Conservation (phyloP, 2,329 filamentous ascomycete species). For the Cytospora schulzeri region DNA sequence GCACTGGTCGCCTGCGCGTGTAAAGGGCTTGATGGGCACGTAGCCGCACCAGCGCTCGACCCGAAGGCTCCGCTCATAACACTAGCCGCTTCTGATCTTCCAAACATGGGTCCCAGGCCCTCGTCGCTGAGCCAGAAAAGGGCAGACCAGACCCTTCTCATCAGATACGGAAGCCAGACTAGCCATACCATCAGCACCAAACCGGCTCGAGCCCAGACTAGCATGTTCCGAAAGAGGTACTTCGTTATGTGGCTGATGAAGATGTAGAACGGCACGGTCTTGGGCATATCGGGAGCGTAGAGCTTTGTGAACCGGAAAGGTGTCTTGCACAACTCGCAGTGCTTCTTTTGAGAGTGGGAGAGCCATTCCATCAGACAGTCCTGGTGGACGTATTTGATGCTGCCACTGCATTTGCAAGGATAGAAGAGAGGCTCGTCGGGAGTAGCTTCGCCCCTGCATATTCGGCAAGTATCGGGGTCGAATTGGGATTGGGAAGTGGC, state of each 20-base stretch:
- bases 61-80: conserved; percentile 31
- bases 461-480: conserved; percentile 86
- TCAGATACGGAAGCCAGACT: conserved; percentile 82
- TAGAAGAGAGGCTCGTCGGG: conserved; percentile 87
- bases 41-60: conserved; percentile 35
- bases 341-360: conserved; percentile 97
- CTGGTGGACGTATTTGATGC: conserved; percentile 98
- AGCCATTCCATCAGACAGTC: conserved; percentile 99
- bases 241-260: conserved; percentile 78
- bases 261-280: conserved; percentile 74
- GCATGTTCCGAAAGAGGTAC: conserved; percentile 70
- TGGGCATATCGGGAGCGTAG: conserved; percentile 92
- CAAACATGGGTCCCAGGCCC: conserved; percentile 51
- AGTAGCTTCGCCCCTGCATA: conserved; percentile 89
- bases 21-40: conserved; percentile 45
- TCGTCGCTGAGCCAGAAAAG: conserved; percentile 93
- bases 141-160: conserved; percentile 89
- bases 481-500: conserved; percentile 19
- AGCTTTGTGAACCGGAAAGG: conserved; percentile 97
- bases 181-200: conserved; percentile 89
- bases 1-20: conserved; percentile 41
- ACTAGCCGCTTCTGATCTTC: conserved; percentile 27
- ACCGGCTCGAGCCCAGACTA: conserved; percentile 76
- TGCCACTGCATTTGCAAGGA: conserved; percentile 98
- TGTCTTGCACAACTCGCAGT: conserved; percentile 99